Conservation (phyloP, 768 basidiomycete species). For the Dentipellis sp. region DNA sequence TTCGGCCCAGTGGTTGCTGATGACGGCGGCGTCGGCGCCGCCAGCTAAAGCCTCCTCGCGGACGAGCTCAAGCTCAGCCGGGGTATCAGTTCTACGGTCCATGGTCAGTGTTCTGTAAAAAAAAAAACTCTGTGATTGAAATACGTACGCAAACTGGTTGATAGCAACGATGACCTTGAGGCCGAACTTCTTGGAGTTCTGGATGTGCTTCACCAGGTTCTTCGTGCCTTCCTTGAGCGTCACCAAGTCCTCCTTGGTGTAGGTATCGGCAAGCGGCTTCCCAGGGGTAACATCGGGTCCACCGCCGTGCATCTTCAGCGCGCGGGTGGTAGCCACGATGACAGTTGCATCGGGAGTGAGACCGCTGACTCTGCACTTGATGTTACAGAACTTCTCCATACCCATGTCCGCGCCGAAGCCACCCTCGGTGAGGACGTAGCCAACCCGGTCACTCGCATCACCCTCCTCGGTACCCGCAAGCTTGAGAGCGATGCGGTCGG, state of each 20-base stretch:
- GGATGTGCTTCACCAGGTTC: constrained; percentile 88
- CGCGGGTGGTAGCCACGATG: constrained; percentile 95
- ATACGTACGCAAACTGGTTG: constrained; percentile 88
- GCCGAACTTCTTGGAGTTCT: constrained; percentile 92
- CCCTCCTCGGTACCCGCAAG: constrained; percentile 93
- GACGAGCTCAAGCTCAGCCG: constrained; percentile 81
- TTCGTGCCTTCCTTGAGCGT: constrained; percentile 86
- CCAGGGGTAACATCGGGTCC: constrained; percentile 96
- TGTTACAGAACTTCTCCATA: constrained; percentile 99
- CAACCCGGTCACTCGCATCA: constrained; percentile 69
- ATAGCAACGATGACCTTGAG: constrained; percentile 94
- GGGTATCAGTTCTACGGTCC: constrained; percentile 66
- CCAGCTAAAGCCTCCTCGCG: constrained; percentile 70
- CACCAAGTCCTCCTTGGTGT: constrained; percentile 87
- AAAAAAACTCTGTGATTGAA: neutral
- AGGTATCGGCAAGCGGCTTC: constrained; percentile 87
- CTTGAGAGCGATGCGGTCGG: constrained; percentile 95
- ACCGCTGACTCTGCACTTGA: constrained; percentile 93
- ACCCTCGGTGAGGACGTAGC: constrained; percentile 96
- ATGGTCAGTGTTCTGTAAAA: neutral
- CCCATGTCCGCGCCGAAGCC: constrained; percentile 99
- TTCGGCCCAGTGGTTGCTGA: constrained; percentile 96
- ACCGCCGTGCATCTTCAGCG: constrained; percentile 99
- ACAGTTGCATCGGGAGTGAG: constrained; percentile 90
- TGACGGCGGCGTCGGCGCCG: constrained; percentile 91